These are phyloP conservation scores for Urtica urens DNA, from an alignment of 306 rosid genomes.

Conservation along the genomic window DNA sequence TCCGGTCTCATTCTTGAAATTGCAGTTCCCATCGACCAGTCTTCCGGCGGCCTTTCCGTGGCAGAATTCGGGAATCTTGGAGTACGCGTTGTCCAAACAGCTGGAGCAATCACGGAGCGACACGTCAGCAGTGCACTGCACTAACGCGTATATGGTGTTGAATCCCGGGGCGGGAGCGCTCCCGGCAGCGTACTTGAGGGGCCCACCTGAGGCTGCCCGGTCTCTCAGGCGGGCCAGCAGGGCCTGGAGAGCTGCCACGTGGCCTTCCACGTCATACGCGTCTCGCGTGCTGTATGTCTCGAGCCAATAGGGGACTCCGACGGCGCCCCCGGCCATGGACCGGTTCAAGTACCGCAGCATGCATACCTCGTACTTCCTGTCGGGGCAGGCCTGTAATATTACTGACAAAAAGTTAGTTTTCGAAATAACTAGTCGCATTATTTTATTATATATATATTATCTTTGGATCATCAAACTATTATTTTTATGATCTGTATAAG, in stretches of 20 bases:
- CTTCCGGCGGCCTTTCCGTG: constrained; percentile 12
- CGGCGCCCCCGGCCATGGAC: neutral
- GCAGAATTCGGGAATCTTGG: constrained; percentile 4
- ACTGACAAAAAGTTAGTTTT: no score
- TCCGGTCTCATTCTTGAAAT: constrained; percentile 25
- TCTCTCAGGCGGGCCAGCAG: neutral
- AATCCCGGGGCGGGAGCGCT: neutral
- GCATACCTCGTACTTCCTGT: constrained; percentile 8
- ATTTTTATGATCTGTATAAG: no score
- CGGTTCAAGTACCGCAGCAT: constrained; percentile 18
- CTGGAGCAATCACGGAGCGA: constrained; percentile 10
- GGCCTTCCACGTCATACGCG: neutral
- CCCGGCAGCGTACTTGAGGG: constrained; percentile 12
- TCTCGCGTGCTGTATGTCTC: neutral
- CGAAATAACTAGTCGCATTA: no score
- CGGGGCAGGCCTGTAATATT: constrained; percentile 9
- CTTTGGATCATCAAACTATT: no score
- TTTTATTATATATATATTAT: no score
- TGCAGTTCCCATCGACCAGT: constrained; percentile 27
- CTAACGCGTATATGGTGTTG: constrained; percentile 22
- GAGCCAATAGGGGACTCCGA: fast-evolving
- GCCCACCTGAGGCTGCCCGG: constrained; percentile 4
- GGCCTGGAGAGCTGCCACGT: no score
- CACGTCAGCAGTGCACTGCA: constrained; percentile 42
- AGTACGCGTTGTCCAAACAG: constrained; percentile 11